Base-by-base conservation (phyloP, 1,284 basidiomycete genomes). In the Leccinum olivaceoglutinosum region DNA sequence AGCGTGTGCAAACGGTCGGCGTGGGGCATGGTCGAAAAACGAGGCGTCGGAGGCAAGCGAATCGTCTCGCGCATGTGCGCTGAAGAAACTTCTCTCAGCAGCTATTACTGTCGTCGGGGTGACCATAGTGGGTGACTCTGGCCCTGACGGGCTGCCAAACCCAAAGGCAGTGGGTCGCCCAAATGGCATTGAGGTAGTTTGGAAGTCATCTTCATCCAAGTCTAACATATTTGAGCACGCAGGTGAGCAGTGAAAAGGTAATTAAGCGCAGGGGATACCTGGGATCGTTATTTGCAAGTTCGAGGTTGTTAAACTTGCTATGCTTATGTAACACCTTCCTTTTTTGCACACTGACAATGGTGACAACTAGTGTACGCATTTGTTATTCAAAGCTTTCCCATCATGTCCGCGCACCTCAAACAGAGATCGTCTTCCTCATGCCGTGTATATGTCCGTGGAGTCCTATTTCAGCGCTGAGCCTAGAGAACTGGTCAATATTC, bases 211-310 rank as follows among this genome's bases (percentile, higher is more conserved):
- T 68, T 92, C 89, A 70, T 85, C 85, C 74, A 90, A 87, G 71
- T 88, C 88, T 90, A 63, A n/a, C 21, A 56, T n/a, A 29, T 36
- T 38, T 11, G 51, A 53, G 2, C 29, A 36, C 29, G 11, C 59
- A 39, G 21, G 39, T 64, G 58, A 68, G 60, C 34, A 21, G 18
- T 53, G 3, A 41, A 61, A 62, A 7, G 2, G 32, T 2, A 39
- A 11, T 25, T 25, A 25, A 25, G 25, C 25, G 25, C 25, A 25
- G 25, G 25, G 25, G 25, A 69, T 68, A 90, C 90, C 88, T 76
- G 90, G 90, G 67, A 92, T 92, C 60, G 89, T 91, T 69, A 92
- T 92, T 77, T 92, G 90, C 66, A 89, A 53, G 32, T 11, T 41
- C 55, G 41, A 46, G 21, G 70, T 25, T 25, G 25, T 25, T 25